Evolutionary conservation across 345 rosid species (phyloP).

Genomic region (Chamaenerion angustifolium): DNA sequence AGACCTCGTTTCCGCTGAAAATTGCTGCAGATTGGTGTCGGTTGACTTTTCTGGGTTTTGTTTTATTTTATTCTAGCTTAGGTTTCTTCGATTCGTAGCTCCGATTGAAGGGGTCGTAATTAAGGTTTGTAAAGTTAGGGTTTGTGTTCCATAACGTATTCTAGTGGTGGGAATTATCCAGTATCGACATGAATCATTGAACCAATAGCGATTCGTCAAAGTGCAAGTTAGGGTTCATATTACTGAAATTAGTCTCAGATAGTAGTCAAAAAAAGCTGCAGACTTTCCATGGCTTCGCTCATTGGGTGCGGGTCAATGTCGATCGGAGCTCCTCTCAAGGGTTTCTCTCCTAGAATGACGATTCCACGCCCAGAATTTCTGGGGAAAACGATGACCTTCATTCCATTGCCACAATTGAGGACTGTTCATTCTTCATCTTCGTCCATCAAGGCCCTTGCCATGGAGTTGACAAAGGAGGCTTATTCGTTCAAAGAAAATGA

Average conservation of each 20-base stretch:
- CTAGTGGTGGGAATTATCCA: not conserved
- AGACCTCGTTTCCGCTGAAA: too few species aligned
- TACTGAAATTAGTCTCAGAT: not conserved
- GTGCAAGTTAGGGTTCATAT: not conserved
- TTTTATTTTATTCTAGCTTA: not conserved
- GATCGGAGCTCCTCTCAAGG: conserved; percentile 25
- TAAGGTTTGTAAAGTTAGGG: conserved; percentile 19
- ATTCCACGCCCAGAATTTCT: conserved; percentile 18
- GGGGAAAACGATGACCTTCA: conserved; percentile 22
- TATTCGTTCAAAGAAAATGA: conserved; percentile 46
- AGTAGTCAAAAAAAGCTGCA: not conserved
- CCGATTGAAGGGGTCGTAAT: conserved; percentile 12
- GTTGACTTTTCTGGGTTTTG: not conserved
- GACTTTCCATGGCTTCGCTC: conserved; percentile 34
- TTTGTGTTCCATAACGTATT: conserved; percentile 5
- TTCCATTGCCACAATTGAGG: conserved; percentile 23
- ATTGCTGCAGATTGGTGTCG: not conserved
- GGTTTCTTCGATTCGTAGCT: conserved; percentile 7
- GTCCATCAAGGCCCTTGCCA: conserved; percentile 46
- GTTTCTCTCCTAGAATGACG: conserved; percentile 21
- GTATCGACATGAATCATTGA: not conserved
- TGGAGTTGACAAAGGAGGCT: conserved; percentile 60
- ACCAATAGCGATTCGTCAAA: not conserved
- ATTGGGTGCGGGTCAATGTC: conserved; percentile 37
- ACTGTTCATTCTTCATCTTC: conserved; percentile 13